These are phyloP conservation scores for Cercospora canescens DNA, from an alignment of 2,329 filamentous ascomycete species.

Conservation along the genomic window DNA sequence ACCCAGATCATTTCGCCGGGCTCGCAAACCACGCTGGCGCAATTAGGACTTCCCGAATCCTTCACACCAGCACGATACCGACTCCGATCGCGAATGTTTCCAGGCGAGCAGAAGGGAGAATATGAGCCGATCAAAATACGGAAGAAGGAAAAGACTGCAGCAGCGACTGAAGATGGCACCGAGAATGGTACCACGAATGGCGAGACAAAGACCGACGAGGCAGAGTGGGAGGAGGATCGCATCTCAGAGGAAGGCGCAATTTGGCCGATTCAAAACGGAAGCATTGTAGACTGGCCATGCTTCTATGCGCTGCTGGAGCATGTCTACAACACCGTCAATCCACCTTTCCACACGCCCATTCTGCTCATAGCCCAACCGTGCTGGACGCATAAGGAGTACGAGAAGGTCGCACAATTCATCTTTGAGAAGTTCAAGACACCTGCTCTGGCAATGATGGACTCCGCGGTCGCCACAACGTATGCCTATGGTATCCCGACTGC, in stretches of 20 bases:
- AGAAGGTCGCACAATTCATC: conserved; percentile 86
- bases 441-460: conserved; percentile 86
- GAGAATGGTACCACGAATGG: conserved; percentile 27
- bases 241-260: conserved; percentile 86
- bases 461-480: conserved; percentile 76
- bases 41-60: conserved; percentile 85
- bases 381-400: conserved; percentile 86
- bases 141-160: conserved; percentile 38
- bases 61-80: conserved; percentile 87
- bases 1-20: conserved; percentile 70
- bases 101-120: conserved; percentile 71
- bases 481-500: conserved; percentile 81
- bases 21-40: conserved; percentile 85
- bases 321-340: conserved; percentile 84
- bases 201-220: conserved; percentile 55
- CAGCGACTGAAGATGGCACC: conserved; percentile 4
- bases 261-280: conserved; percentile 79
- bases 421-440: conserved; percentile 98
- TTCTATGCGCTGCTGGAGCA: conserved; percentile 93
- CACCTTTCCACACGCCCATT: conserved; percentile 91
- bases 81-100: conserved; percentile 92
- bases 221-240: conserved; percentile 82
- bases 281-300: conserved; percentile 85
- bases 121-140: conserved; percentile 82
- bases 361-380: conserved; percentile 85